Evolutionary conservation across 805 yeast species (phyloP), one percentile per base, ranked within the genome.

Genomic region (Kodamaea leandrae): DNA sequence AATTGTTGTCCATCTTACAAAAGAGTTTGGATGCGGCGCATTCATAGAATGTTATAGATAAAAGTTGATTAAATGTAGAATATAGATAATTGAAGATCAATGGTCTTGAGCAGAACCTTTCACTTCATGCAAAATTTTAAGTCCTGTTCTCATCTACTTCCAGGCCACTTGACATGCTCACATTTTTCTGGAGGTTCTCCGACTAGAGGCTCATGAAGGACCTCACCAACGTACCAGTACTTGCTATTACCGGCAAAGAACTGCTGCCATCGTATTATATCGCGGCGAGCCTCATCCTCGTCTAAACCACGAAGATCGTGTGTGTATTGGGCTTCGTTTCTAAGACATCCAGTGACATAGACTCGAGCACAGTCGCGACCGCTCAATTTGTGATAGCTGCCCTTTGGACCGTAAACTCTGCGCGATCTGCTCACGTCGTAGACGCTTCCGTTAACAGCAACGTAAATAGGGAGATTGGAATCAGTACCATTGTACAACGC

Each of bases 341-440:
- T 55, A 44, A 84, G 78, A 51, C 89, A 83, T 2, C 90, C 90
- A 1, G 87, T 83, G 3, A 76, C 80, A 51, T 74, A 82, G 14
- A 83, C 84, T 20, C 90, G 63, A 2, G 88, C 81, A 28, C 79
- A 76, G 57, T 84, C 93, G 32, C 63, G 63, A 1, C 91, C 93
- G 23, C 81, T 72, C 51, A 84, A 74, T 30, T 70, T 61, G 7
- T 66, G 51, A 54, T 84, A 84, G 0, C 77, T 53, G 0, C 84
- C 84, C 0, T 67, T 60, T 1, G 81, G 80, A 0, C 84, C 85
- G 55, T 84, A 84, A 2, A 80, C 61, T 4, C 55, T 61, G 1
- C 69, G 61, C 9, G 74, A 63, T 0, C 71, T 58, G 1, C 78
- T 61, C 6, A 84, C 93, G 52, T 84, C 91, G 51, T 67, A 84